Percentiles rank a stretch among this genome's conserved stretches.
Evolutionary conservation across 768 basidiomycete species (phyloP).

Genomic region (Boletus sensibilis): DNA sequence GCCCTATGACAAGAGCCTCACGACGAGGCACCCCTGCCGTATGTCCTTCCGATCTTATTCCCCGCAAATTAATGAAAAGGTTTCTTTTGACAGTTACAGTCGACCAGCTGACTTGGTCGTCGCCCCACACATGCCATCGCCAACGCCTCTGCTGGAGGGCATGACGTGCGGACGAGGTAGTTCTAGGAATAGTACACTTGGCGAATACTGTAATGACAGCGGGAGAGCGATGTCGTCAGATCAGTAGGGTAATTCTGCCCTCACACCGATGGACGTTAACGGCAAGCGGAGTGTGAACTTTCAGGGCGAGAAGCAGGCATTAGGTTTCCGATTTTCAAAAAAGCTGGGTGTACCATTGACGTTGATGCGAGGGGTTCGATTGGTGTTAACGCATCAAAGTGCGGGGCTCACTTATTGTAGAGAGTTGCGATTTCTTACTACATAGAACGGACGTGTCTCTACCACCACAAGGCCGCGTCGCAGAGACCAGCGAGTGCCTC

Average conservation of each 20-base stretch:
- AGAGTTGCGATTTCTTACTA: background rate
- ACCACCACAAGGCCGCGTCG: no score
- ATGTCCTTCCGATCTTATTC: constrained; percentile 17
- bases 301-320: constrained; percentile 30
- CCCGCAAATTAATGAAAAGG: constrained; percentile 29
- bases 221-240: background rate
- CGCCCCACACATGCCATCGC: background rate
- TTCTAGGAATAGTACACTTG: background rate
- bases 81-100: constrained; percentile 13
- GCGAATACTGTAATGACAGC: no score
- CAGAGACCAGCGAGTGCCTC: no score
- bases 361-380: constrained; percentile 20
- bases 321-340: constrained; percentile 35
- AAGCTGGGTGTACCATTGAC: constrained; percentile 3
- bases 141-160: background rate
- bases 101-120: constrained; percentile 13
- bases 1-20: constrained; percentile 33
- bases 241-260: background rate
- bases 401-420: constrained; percentile 18
- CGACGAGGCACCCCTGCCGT: constrained; percentile 27
- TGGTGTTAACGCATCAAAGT: constrained; percentile 21
- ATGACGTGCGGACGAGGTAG: background rate
- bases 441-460: background rate
- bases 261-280: constrained; percentile 8
- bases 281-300: constrained; percentile 21